Base-by-base conservation (phyloP, 371 early-diverging fungal genomes). In the Basidiobolus meristosporus region DNA sequence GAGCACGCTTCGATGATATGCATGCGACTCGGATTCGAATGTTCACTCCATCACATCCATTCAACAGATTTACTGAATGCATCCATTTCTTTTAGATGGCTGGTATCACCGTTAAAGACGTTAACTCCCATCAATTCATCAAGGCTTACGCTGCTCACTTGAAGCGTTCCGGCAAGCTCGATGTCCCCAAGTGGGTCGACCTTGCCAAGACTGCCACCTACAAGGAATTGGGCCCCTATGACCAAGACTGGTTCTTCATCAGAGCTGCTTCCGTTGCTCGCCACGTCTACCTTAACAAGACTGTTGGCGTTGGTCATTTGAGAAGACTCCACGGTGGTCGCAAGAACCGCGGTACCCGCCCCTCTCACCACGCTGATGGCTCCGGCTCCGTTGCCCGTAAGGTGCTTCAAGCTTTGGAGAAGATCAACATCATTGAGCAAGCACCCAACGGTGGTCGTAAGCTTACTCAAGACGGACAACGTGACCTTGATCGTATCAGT, bases 171-270 rank as follows among this genome's bases (percentile, higher is more conserved):
- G 96, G 95, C 56, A 90, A 91, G 78, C 79, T 98, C 62, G 85
- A 86, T 56, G 82, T 98, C 53, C 98, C 96, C 63, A 83, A 80
- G 70, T 95, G 93, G 95, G 87, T 90, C 50, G 93, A 98, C 64
- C 63, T 90, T 56, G 93, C 88, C 70, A 98, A 98, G 82, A 92
- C 96, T 52, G 90, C 77, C 50, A 70, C 87, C 54, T 70, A 36
- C n/a, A n/a, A n/a, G n/a, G n/a, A n/a, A n/a, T n/a, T n/a, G n/a
- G n/a, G n/a, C n/a, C n/a, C n/a, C n/a, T 82, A 86, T 65, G 95
- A 98, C 56, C 84, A 87, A 46, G 96, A 98, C 75, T 98, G 96
- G 96, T 98, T 75, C 84, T 98, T 84, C 72, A n/a, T n/a, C n/a
- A n/a, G n/a, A n/a, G n/a, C n/a, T n/a, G 97, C 98, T 42, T 71